Evolutionary conservation across 345 rosid species (phyloP).

Genomic region (Litchi chinensis): DNA sequence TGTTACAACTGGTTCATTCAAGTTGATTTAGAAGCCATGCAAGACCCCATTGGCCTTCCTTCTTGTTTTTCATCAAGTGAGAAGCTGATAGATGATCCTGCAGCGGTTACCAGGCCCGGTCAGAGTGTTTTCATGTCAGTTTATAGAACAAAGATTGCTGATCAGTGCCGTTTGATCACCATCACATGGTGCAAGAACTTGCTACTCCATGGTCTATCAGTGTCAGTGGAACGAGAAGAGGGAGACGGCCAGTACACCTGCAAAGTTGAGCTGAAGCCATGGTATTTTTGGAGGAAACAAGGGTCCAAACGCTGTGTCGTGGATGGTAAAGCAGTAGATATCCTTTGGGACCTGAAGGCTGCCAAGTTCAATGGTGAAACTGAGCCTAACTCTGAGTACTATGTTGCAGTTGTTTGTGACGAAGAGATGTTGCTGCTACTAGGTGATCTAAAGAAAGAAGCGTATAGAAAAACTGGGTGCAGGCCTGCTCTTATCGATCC

Average conservation of each 20-base stretch:
- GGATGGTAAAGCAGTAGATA: conserved; percentile 54
- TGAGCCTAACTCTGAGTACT: conserved; percentile 65
- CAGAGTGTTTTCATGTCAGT: conserved; percentile 71
- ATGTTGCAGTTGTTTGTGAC: conserved; percentile 77
- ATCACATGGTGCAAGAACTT: conserved; percentile 70
- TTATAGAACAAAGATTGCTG: conserved; percentile 58
- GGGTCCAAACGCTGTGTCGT: conserved; percentile 55
- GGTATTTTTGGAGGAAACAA: conserved; percentile 81
- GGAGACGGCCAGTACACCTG: conserved; percentile 53
- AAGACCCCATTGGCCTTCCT: conserved; percentile 56
- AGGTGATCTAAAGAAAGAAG: conserved; percentile 86
- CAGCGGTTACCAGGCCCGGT: conserved; percentile 57
- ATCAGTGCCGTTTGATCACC: conserved; percentile 59
- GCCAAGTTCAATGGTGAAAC: conserved; percentile 74
- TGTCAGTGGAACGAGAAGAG: conserved; percentile 51
- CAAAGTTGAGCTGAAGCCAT: conserved; percentile 75
- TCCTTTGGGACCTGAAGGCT: conserved; percentile 66
- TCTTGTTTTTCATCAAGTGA: conserved; percentile 64
- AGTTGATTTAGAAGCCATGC: conserved; percentile 37
- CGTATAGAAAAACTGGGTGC: conserved; percentile 63
- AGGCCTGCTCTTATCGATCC: conserved; percentile 74
- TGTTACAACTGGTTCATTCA: background rate
- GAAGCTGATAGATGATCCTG: conserved; percentile 49
- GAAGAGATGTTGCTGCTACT: conserved; percentile 76
- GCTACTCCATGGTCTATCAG: conserved; percentile 58